Base-by-base conservation (phyloP, 2,329 filamentous ascomycete species). In the Pseudogymnoascus sp. region DNA sequence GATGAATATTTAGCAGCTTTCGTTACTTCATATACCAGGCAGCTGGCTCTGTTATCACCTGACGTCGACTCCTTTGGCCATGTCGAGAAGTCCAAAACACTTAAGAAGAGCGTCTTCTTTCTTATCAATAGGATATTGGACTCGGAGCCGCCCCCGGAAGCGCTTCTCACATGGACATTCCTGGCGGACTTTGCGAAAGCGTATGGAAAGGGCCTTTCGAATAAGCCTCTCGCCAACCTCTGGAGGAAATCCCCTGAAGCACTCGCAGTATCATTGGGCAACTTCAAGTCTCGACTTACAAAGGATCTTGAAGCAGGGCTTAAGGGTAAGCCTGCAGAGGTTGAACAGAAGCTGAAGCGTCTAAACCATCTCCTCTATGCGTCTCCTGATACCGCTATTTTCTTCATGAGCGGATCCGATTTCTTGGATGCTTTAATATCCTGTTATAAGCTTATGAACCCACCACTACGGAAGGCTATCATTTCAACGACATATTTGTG, bases 361-460 rank as follows among this genome's bases (percentile, higher is more conserved):
- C 71, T 91, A n/a, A 89, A 85, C 63, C 80, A 84, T 59, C 75
- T 92, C 3, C 75, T 91, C 4, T 80, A 84, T 67, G 79, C 78
- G 5, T 90, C 86, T 4, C 78, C 84, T 0, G 77, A 80, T 19
- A 77, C 79, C 0, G 82, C 82, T 19, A 75, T 78, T 1, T 78
- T 90, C 67, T 87, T 96, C 69, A 83, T 96, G 68, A 89, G 89
- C 0, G 93, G 93, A 0, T 92, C 89, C 60, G 93, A 97, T 74
- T 93, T 94, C 68, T 75, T 96, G 19, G 93, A 97, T 72, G 85
- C 88, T 0, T 79, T 96, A 11, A 78, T 84, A 38, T 77, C 77
- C 59, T 86, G 86, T 65, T 92, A 87, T 73, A 80, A 78, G 58
- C 81, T 87, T 63, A 85, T 84, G 73, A 84, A 86, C 62, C 81